phyloP scores from a whole-genome alignment of 257 asterid species.

The Nicotiana undulata region DNA sequence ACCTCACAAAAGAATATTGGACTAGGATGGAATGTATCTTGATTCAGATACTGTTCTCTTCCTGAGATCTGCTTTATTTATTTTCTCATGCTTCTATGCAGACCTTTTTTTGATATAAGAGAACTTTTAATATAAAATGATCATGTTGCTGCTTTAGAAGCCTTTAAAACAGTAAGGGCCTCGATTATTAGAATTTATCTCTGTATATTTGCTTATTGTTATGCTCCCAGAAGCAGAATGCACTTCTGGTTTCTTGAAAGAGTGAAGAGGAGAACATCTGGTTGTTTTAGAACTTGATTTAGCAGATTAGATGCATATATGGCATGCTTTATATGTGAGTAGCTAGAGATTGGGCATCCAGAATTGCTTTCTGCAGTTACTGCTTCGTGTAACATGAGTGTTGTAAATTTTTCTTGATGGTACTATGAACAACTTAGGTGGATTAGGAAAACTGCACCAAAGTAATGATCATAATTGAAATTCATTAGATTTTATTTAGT shows the following conservation, averaged over 20 bases:
- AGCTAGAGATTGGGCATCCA: not conserved
- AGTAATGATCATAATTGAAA: not conserved
- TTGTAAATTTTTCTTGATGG: not conserved
- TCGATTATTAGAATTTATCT: slow-evolving; percentile 3
- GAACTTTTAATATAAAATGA: slow-evolving; percentile 80
- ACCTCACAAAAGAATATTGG: not conserved
- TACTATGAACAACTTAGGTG: not conserved
- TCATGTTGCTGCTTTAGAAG: slow-evolving; percentile 77
- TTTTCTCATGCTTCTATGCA: slow-evolving; percentile 23
- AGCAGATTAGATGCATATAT: not conserved
- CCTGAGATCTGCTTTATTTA: slow-evolving; percentile 3
- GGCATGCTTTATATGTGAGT: not conserved
- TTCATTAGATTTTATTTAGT: not conserved
- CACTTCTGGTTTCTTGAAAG: slow-evolving; percentile 2
- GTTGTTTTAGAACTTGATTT: not conserved
- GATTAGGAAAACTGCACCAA: not conserved
- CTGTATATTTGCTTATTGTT: slow-evolving; percentile 3
- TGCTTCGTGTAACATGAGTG: not conserved
- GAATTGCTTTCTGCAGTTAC: slow-evolving; percentile 1
- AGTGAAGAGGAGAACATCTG: not conserved
- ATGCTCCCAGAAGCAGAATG: not conserved
- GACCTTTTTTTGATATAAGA: slow-evolving; percentile 96
- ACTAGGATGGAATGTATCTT: not conserved
- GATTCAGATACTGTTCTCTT: not conserved
- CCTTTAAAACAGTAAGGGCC: slow-evolving; percentile 78